These are phyloP conservation scores for Malassezia restricta DNA, from an alignment of 1,284 basidiomycete species.

Conservation along the genomic window DNA sequence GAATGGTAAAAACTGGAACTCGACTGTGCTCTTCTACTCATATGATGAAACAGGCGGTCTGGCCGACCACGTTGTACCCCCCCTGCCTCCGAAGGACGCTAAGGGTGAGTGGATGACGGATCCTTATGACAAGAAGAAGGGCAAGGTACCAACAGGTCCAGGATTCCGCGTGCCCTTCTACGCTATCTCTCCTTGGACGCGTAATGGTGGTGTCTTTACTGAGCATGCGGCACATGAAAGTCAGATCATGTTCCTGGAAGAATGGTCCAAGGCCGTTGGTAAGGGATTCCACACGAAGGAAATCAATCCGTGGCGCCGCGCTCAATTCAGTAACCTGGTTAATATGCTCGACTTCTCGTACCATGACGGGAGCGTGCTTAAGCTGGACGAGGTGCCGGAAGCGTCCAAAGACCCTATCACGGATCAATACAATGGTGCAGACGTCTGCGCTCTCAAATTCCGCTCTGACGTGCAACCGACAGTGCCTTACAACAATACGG, in stretches of 20 bases:
- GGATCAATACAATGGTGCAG: conserved; percentile 18
- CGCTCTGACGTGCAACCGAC: conserved; percentile 1
- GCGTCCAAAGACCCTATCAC: conserved; percentile 17
- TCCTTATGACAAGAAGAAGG: conserved; percentile 22
- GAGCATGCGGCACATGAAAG: conserved; percentile 29
- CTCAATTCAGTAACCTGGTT: conserved; percentile 28
- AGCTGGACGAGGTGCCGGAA: conserved; percentile 11
- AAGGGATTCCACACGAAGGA: conserved; percentile 22
- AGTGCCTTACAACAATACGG: conserved; percentile 12
- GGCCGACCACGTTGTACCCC: conserved; percentile 28
- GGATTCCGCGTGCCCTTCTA: conserved; percentile 38
- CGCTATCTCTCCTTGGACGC: conserved; percentile 31
- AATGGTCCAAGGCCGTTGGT: conserved; percentile 31
- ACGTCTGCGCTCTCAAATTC: conserved; percentile 2
- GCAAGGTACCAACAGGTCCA: conserved; percentile 24
- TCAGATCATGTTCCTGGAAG: conserved; percentile 32
- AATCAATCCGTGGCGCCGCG: conserved; percentile 28
- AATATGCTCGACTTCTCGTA: conserved; percentile 31
- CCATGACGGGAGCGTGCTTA: conserved; percentile 14
- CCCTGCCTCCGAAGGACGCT: conserved; percentile 11
- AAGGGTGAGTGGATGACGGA: conserved; percentile 29
- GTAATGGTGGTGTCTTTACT: conserved; percentile 32
- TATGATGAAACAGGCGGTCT: conserved; percentile 39
- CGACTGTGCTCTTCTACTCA: conserved; percentile 27
- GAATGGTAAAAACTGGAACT: conserved; percentile 22